Base-by-base conservation (phyloP, 768 basidiomycete genomes). In the Boletus tylopilopsis region DNA sequence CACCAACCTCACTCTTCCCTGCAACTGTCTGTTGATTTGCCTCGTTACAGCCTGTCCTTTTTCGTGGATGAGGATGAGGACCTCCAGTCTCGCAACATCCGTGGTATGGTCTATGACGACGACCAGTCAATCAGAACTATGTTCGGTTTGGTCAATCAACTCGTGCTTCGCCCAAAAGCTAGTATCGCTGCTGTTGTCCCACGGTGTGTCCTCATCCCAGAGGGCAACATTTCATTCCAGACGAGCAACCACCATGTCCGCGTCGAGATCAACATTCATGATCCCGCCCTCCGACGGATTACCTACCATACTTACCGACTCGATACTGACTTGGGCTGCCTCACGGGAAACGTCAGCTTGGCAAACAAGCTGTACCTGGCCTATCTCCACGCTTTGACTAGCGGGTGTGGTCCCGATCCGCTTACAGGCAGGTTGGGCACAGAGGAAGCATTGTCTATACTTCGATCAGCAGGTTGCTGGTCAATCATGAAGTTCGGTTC, bases 301-400 rank as follows among this genome's bases (percentile, higher is more conserved):
- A 52, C 43, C 0, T 70, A 61, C 45, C 58, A 67, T 34, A 62
- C 60, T 18, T 74, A 71, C 38, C 45, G 34, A 10, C 43, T 73
- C 5, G 63, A 74, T 39, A 47, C 46, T 13, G 54, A 64, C 21
- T 53, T 74, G 6, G 63, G 68, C 5, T 58, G 62, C 35, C 49
- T 73, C 15, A 49, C 44, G 7, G 63, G 65, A 3, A 63, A 64
- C n/a, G 56, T 42, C 4, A 64, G 56, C 4, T 35, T 72, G 42
- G 54, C 53, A 2, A 62, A 59, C 45, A 57, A 57, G 43, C 58
- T 77, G 10, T 75, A 64, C 50, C 64, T 62, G 35, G 64, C 71
- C 2, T 74, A 76, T 46, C 62, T 80, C 6, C 78, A 80, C 39
- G 72, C 74, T 15, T 48, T 76, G 7, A 77, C 71, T 3, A 71